These are phyloP conservation scores for Massariosphaeria phaeospora DNA, from an alignment of 495 filamentous ascomycete genomes.

Conservation along the genomic window DNA sequence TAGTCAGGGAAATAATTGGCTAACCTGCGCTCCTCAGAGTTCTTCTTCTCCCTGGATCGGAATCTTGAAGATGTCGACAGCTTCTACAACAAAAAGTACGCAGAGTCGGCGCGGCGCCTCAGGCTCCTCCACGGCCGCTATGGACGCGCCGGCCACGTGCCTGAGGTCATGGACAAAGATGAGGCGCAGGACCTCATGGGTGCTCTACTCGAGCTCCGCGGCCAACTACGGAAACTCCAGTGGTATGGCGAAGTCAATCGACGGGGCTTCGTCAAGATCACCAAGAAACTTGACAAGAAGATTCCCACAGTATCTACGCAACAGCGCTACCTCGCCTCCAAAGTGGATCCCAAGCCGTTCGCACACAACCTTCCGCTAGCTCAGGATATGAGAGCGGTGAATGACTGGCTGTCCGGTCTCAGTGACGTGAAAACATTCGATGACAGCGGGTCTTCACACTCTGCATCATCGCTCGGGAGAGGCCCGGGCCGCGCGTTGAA, in stretches of 20 bases:
- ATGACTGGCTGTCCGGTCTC: constrained; percentile 82
- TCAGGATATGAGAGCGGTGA: constrained; percentile 68
- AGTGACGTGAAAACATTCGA: constrained; percentile 65
- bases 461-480: constrained; percentile 64
- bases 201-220: constrained; percentile 79
- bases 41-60: constrained; percentile 90
- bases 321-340: constrained; percentile 74
- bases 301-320: constrained; percentile 66
- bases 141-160: constrained; percentile 52
- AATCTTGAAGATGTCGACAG: constrained; percentile 92
- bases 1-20: too few relatives aligned
- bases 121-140: constrained; percentile 82
- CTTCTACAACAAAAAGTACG: constrained; percentile 93
- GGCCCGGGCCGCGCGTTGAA: constrained; percentile 64
- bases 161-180: constrained; percentile 58
- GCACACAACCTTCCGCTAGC: constrained; percentile 66
- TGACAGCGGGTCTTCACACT: constrained; percentile 66
- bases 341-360: constrained; percentile 80
- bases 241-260: constrained; percentile 98
- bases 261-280: constrained; percentile 92
- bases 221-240: constrained; percentile 81
- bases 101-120: constrained; percentile 72
- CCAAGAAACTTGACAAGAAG: constrained; percentile 96
- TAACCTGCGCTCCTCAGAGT: too few relatives aligned
- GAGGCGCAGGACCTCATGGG: constrained; percentile 85